A percentile compares a stretch with the other conserved stretches of the same genome.
Evolutionary conservation across 1,284 basidiomycete species (phyloP).

Genomic region (Pyrrhoderma lamaoense): DNA sequence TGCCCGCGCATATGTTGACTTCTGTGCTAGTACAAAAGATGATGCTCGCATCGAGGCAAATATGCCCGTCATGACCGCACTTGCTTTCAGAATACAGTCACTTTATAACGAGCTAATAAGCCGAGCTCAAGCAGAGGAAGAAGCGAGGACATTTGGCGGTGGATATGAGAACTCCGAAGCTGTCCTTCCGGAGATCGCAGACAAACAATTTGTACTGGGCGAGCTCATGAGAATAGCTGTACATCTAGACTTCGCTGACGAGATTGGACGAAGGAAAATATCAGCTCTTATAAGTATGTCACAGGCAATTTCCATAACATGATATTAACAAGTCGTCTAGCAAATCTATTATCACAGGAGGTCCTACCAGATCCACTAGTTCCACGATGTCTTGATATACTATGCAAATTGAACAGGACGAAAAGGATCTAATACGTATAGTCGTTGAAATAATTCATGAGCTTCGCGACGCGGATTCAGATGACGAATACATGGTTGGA

Average conservation of each 20-base stretch:
- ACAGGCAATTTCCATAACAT: background rate
- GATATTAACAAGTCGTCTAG: conserved; percentile 30
- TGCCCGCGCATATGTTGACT: conserved; percentile 78
- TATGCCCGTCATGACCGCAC: conserved; percentile 83
- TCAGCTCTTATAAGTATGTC: conserved; percentile 77
- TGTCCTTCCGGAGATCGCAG: conserved; percentile 43
- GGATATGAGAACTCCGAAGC: conserved; percentile 38
- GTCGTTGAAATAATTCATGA: conserved; percentile 93
- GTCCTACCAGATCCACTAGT: conserved; percentile 75
- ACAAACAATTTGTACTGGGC: conserved; percentile 69
- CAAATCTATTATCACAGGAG: conserved; percentile 82
- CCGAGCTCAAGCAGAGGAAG: conserved; percentile 38
- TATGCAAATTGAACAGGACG: conserved; percentile 81
- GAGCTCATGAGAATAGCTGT: conserved; percentile 81
- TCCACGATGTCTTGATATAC: conserved; percentile 78
- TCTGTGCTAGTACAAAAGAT: conserved; percentile 62
- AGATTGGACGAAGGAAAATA: conserved; percentile 90
- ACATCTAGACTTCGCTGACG: conserved; percentile 88
- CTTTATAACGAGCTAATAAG: conserved; percentile 68
- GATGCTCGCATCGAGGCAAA: conserved; percentile 66
- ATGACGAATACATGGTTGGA: conserved; percentile 32
- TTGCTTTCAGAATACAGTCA: conserved; percentile 82
- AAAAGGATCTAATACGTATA: conserved; percentile 88
- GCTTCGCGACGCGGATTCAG: conserved; percentile 61
- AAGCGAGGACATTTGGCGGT: conserved; percentile 33